Percentiles rank a stretch among this genome's conserved stretches.
These are phyloP conservation scores for Alternaria metachromatica DNA, from an alignment of 2,329 filamentous ascomycete genomes.

Conservation along the genomic window DNA sequence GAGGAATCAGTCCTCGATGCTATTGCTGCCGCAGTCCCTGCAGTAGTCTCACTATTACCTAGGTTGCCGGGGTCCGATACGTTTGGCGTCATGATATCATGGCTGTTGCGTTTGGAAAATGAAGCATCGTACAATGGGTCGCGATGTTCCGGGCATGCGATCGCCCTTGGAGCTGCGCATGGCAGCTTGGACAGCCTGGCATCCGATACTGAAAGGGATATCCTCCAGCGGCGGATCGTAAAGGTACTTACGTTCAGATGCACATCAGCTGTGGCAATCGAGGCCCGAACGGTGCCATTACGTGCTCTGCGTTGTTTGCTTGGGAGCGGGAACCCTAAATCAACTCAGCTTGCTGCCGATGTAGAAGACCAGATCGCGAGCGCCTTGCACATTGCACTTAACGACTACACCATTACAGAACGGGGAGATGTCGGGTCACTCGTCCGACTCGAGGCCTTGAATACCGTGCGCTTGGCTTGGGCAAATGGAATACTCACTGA, in stretches of 20 bases:
- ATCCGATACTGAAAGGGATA: neutral
- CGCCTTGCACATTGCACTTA: constrained; percentile 60
- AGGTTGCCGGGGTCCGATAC: constrained; percentile 9
- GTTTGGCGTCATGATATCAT: constrained; percentile 30
- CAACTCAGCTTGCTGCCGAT: constrained; percentile 13
- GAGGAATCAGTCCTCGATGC: constrained; percentile 44
- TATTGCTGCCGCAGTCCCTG: constrained; percentile 32
- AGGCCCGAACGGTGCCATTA: constrained; percentile 54
- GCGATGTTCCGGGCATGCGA: constrained; percentile 51
- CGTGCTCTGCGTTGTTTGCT: constrained; percentile 49
- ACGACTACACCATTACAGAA: constrained; percentile 90
- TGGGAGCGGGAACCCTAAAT: constrained; percentile 8
- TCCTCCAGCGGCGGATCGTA: constrained; percentile 38
- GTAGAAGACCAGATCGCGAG: constrained; percentile 32
- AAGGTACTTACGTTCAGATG: constrained; percentile 47
- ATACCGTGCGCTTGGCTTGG: constrained; percentile 62
- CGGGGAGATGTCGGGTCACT: constrained; percentile 90
- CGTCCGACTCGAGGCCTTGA: constrained; percentile 79
- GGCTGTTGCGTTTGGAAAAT: constrained; percentile 41
- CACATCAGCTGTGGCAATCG: constrained; percentile 48
- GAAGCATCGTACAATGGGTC: constrained; percentile 50
- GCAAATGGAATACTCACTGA: constrained; percentile 21
- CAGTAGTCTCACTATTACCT: constrained; percentile 28
- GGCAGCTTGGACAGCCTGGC: constrained; percentile 17
- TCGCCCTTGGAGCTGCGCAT: constrained; percentile 53